Evolutionary conservation across 805 yeast genomes (phyloP).

Genomic region (Hanseniaspora pseudoguilliermondii): DNA sequence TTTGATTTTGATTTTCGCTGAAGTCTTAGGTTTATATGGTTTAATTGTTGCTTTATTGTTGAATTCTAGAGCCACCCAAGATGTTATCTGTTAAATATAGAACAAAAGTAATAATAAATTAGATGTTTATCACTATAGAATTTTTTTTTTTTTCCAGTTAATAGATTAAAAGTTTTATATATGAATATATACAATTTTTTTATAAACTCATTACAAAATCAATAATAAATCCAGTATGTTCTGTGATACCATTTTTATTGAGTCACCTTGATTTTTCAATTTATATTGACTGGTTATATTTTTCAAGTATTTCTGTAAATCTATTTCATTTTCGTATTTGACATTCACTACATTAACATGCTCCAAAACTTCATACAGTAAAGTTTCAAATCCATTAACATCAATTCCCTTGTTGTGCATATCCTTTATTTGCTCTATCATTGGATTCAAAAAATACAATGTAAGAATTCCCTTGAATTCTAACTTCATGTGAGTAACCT

Average conservation of each 20-base stretch:
- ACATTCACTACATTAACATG: neutral
- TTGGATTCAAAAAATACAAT: conserved; percentile 1
- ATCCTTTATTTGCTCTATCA: neutral
- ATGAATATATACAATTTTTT: neutral
- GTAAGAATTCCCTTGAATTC: neutral
- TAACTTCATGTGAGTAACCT: neutral
- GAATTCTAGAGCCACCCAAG: conserved; percentile 95
- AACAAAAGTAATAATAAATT: neutral
- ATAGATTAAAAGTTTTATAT: neutral
- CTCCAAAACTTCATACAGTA: neutral
- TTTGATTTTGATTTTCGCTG: conserved; percentile 95
- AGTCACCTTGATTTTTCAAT: neutral
- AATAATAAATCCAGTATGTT: neutral
- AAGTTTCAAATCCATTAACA: neutral
- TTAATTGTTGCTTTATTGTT: conserved; percentile 93
- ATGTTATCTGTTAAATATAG: conserved; percentile 57
- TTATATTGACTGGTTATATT: neutral
- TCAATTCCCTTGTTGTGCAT: neutral
- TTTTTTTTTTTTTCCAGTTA: neutral
- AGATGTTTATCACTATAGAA: neutral
- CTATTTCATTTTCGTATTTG: neutral
- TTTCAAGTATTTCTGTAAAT: neutral
- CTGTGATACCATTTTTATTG: neutral
- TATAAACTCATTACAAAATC: neutral
- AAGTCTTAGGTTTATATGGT: conserved; percentile 96